Percentiles rank a stretch among this genome's conserved stretches.
Conservation (phyloP, 768 basidiomycete species). For the Epithele typhae region DNA sequence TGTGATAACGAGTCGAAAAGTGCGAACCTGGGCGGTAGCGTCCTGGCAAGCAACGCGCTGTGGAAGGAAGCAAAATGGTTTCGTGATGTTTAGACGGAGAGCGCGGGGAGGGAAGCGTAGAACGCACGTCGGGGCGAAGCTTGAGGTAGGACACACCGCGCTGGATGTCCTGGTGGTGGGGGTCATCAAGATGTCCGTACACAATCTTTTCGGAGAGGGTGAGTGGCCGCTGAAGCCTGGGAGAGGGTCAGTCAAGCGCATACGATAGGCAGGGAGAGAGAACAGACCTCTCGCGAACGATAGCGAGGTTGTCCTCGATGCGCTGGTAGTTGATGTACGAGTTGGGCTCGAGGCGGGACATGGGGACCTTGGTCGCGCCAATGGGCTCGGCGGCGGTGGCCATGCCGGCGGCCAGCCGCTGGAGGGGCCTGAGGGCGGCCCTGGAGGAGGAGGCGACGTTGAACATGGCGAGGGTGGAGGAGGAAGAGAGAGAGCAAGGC, state of each 20-base stretch:
- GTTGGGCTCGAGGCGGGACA: slow-evolving; percentile 80
- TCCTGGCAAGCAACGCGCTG: slow-evolving; percentile 90
- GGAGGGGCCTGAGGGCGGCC: slow-evolving; percentile 23
- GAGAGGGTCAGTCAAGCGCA: neutral
- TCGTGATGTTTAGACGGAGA: neutral
- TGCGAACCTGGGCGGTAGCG: slow-evolving; percentile 75
- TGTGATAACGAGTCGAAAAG: slow-evolving; percentile 11
- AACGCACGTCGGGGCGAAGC: slow-evolving; percentile 91
- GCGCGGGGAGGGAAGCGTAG: neutral
- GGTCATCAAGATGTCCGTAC: slow-evolving; percentile 97
- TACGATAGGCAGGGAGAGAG: slow-evolving; percentile 6
- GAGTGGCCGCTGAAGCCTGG: slow-evolving; percentile 81
- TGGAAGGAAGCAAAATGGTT: slow-evolving; percentile 14
- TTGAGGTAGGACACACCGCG: slow-evolving; percentile 95
- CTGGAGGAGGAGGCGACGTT: slow-evolving; percentile 24
- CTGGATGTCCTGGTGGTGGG: slow-evolving; percentile 84
- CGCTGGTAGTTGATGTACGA: slow-evolving; percentile 93
- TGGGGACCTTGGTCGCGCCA: slow-evolving; percentile 85
- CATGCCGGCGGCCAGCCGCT: slow-evolving; percentile 49
- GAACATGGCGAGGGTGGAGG: slow-evolving; percentile 27
- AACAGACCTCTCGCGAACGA: slow-evolving; percentile 76
- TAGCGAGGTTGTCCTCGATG: slow-evolving; percentile 93
- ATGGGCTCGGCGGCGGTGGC: slow-evolving; percentile 75
- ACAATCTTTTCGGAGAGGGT: slow-evolving; percentile 96
- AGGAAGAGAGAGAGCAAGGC: slow-evolving; percentile 15